Evolutionary conservation across 2,329 filamentous ascomycete species (phyloP).

Genomic region (Colletotrichum godetiae): DNA sequence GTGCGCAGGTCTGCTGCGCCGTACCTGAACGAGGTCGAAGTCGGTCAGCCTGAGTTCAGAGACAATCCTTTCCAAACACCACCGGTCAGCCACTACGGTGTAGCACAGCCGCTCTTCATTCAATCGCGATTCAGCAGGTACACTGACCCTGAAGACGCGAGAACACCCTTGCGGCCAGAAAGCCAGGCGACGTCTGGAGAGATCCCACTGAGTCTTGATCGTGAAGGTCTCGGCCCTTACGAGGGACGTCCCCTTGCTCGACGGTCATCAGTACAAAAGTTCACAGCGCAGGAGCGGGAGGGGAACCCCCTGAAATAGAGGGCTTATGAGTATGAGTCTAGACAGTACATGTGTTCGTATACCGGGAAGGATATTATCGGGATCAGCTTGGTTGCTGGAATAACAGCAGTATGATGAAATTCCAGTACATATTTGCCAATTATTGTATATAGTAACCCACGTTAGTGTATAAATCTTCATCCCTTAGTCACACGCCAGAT

Average conservation of each 20-base stretch:
- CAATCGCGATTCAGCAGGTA: constrained; percentile 30
- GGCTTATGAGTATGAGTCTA: not conserved
- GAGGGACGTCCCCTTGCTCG: not conserved
- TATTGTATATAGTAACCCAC: not conserved
- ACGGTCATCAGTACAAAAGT: constrained; percentile 27
- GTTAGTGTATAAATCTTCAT: not conserved
- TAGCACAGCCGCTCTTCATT: constrained; percentile 22
- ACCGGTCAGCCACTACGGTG: constrained; percentile 9
- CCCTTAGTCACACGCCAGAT: too few relatives aligned
- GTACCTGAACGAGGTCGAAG: constrained; percentile 10
- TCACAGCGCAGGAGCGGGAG: constrained; percentile 13
- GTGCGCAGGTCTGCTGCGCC: not conserved
- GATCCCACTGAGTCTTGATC: constrained; percentile 22
- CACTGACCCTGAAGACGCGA: constrained; percentile 22
- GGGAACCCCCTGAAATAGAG: constrained; percentile 21
- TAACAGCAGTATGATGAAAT: not conserved
- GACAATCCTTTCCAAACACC: constrained; percentile 5
- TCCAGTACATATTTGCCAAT: not conserved
- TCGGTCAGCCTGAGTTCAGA: constrained; percentile 7
- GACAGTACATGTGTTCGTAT: not conserved
- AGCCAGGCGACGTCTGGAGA: constrained; percentile 28
- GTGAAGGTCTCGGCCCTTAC: constrained; percentile 9
- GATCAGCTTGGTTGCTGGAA: not conserved
- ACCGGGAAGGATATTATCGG: not conserved
- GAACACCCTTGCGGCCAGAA: constrained; percentile 1